Conservation (phyloP, 306 rosid species). For the Gynostemma pentaphyllum region DNA sequence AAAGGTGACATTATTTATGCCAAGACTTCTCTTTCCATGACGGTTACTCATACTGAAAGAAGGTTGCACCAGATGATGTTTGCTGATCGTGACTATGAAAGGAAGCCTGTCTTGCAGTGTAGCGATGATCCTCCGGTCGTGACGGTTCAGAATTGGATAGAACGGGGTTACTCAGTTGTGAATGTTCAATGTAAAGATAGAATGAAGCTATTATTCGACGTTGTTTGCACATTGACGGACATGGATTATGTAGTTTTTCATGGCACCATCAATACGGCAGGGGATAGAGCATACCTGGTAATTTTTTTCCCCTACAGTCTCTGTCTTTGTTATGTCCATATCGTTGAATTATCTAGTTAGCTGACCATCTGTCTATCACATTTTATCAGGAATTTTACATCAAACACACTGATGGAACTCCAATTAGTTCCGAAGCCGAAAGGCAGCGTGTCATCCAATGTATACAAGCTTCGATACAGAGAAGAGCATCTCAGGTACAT, state of each 20-base stretch:
- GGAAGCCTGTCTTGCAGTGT: slow-evolving; percentile 44
- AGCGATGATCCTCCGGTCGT: slow-evolving; percentile 34
- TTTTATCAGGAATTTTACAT: slow-evolving; percentile 74
- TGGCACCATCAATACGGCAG: slow-evolving; percentile 52
- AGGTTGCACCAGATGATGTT: slow-evolving; percentile 98
- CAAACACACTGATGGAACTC: slow-evolving; percentile 85
- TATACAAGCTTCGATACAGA: slow-evolving; percentile 66
- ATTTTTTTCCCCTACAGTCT: background rate
- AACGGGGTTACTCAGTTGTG: slow-evolving; percentile 76
- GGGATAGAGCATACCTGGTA: slow-evolving; percentile 58
- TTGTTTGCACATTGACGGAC: slow-evolving; percentile 79
- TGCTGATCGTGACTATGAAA: slow-evolving; percentile 68
- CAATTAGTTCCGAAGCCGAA: slow-evolving; percentile 90
- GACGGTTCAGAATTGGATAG: slow-evolving; percentile 74
- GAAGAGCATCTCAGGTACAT: slow-evolving; percentile 74
- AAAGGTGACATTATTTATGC: slow-evolving; percentile 84
- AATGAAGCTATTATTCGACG: slow-evolving; percentile 61
- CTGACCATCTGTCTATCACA: background rate
- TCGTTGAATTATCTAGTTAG: background rate
- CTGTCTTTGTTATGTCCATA: background rate
- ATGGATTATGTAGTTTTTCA: slow-evolving; percentile 93
- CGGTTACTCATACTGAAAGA: slow-evolving; percentile 63
- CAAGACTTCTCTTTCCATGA: slow-evolving; percentile 53
- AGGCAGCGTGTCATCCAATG: slow-evolving; percentile 80
- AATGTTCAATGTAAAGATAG: slow-evolving; percentile 90